Conservation (phyloP, 164 flowering plant species). For the Cinnamomum chago region DNA sequence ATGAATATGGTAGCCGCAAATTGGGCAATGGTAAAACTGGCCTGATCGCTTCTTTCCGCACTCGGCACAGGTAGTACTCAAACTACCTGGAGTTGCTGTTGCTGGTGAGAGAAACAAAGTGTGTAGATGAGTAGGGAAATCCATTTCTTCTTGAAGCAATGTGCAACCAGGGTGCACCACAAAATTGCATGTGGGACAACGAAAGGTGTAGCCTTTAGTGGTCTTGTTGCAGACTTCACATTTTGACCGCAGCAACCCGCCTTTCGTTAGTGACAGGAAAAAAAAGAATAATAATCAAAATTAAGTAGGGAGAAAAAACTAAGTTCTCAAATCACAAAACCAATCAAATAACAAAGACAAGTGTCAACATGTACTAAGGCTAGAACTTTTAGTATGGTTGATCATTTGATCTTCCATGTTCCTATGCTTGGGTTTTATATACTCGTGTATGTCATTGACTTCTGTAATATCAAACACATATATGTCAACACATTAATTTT, state of each 20-base stretch:
- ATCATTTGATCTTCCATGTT: no score
- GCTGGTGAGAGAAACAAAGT: constrained; percentile 35
- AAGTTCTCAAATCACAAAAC: no score
- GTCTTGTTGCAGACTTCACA: constrained; percentile 65
- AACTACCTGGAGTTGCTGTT: constrained; percentile 5
- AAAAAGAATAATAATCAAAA: not conserved
- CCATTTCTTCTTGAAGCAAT: constrained; percentile 40
- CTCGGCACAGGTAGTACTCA: constrained; percentile 33
- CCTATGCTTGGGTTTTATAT: no score
- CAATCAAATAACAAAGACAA: not conserved
- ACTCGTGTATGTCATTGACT: no score
- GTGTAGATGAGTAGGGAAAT: constrained; percentile 46
- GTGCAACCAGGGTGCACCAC: constrained; percentile 84
- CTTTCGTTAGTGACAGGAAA: constrained; percentile 11
- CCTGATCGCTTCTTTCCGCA: constrained; percentile 60
- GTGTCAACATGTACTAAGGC: no score
- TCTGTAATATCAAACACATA: no score
- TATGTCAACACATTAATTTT: no score
- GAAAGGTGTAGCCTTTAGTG: constrained; percentile 50
- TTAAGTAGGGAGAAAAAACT: not conserved
- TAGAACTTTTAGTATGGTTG: no score
- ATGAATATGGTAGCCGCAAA: constrained; percentile 63
- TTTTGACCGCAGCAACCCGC: constrained; percentile 44
- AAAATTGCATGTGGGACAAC: constrained; percentile 60
- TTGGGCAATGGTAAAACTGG: constrained; percentile 47